These are phyloP conservation scores for Cladosporium oxysporum DNA, from an alignment of 2,329 filamentous ascomycete species.

Conservation along the genomic window DNA sequence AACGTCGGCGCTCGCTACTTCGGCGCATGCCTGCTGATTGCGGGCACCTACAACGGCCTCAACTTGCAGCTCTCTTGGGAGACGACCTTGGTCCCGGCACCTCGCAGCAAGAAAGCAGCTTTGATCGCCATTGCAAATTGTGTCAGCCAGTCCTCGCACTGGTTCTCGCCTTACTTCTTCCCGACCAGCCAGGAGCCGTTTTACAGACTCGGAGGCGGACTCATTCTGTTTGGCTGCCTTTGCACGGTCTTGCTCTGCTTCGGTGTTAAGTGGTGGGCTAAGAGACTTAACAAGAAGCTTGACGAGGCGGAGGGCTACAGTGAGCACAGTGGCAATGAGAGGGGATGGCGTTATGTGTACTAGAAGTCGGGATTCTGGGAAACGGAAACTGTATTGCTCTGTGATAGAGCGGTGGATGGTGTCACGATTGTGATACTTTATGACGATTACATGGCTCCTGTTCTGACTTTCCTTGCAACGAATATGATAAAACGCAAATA, in stretches of 20 bases:
- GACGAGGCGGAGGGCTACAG: slow-evolving; percentile 28
- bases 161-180: slow-evolving; percentile 46
- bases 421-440: neutral
- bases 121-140: slow-evolving; percentile 48
- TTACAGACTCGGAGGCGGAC: slow-evolving; percentile 22
- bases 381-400: neutral
- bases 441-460: neutral
- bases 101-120: slow-evolving; percentile 45
- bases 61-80: slow-evolving; percentile 48
- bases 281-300: slow-evolving; percentile 33
- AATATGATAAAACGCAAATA: neutral
- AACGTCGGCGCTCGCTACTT: slow-evolving; percentile 38
- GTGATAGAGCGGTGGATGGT: neutral
- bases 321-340: slow-evolving; percentile 34
- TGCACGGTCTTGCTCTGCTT: slow-evolving; percentile 28
- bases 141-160: slow-evolving; percentile 44
- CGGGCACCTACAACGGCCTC: slow-evolving; percentile 43
- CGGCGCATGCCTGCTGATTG: slow-evolving; percentile 35
- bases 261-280: slow-evolving; percentile 31
- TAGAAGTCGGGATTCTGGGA: neutral
- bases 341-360: slow-evolving; percentile 35
- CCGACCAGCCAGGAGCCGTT: slow-evolving; percentile 16
- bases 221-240: slow-evolving; percentile 36
- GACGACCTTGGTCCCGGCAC: slow-evolving; percentile 44
- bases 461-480: neutral